Conservation (phyloP, 108 stramenopile species). For the Cyclotella baltica region DNA sequence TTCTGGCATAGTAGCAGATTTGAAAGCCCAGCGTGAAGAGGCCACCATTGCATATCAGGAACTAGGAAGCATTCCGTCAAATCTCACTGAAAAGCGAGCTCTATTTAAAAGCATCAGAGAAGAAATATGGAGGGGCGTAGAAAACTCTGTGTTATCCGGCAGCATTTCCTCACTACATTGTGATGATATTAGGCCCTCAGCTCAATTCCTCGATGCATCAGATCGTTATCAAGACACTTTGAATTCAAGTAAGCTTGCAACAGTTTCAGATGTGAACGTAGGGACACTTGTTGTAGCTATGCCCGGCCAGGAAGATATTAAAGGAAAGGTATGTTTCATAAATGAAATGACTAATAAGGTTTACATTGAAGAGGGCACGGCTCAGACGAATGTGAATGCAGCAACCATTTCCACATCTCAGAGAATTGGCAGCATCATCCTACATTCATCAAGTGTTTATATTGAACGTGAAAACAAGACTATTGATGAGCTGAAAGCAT, state of each 20-base stretch:
- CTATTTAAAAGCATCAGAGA: conserved; percentile 44
- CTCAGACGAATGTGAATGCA: not conserved
- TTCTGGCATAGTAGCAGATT: conserved; percentile 53
- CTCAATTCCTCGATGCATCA: conserved; percentile 29
- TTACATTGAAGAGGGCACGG: conserved; percentile 15
- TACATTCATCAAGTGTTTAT: conserved; percentile 41
- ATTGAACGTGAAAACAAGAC: conserved; percentile 54
- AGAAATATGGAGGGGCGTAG: conserved; percentile 55
- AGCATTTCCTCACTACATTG: conserved; percentile 13
- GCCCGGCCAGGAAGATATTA: not conserved
- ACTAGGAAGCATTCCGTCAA: conserved; percentile 41
- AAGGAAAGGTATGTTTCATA: conserved; percentile 21
- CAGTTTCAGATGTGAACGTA: conserved; percentile 28
- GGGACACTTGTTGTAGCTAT: conserved; percentile 26
- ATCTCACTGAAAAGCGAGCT: conserved; percentile 55
- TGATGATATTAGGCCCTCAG: conserved; percentile 40
- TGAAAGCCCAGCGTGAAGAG: conserved; percentile 37
- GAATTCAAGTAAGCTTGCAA: conserved; percentile 41
- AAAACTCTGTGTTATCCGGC: conserved; percentile 9
- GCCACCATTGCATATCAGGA: conserved; percentile 12
- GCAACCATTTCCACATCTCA: not conserved
- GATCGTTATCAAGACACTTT: conserved; percentile 13
- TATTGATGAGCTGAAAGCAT: conserved; percentile 60
- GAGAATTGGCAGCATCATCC: conserved; percentile 21
- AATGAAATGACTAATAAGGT: conserved; percentile 19